Evolutionary conservation across 2,329 filamentous ascomycete species (phyloP).

Genomic region (Thyridium curvatum): DNA sequence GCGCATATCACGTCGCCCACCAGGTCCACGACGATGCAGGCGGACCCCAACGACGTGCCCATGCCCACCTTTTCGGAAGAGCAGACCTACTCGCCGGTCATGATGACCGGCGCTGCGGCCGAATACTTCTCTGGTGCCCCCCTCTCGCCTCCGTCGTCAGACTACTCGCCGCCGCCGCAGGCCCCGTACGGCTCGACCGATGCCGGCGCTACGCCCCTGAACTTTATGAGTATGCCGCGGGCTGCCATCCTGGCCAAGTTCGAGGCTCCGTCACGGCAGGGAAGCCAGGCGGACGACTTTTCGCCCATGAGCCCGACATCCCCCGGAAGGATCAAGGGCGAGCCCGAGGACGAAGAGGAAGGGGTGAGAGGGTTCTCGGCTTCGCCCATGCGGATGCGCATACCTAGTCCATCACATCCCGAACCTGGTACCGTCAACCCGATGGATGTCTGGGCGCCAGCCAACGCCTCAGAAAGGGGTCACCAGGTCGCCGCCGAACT

Average conservation of each 20-base stretch:
- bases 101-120: conserved; percentile 13
- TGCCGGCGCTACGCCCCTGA: conserved; percentile 3
- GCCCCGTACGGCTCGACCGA: neutral
- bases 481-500: conserved; percentile 26
- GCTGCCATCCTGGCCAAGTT: conserved; percentile 2
- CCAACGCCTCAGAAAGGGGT: conserved; percentile 24
- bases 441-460: conserved; percentile 45
- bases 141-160: conserved; percentile 13
- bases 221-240: conserved; percentile 6
- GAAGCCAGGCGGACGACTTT: conserved; percentile 3
- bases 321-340: conserved; percentile 2
- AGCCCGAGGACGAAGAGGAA: conserved; percentile 2
- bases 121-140: conserved; percentile 17
- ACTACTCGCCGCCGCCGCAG: conserved; percentile 2
- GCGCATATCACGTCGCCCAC: conserved; percentile 4
- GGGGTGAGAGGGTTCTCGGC: conserved; percentile 7
- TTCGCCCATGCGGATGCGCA: conserved; percentile 8
- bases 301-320: conserved; percentile 11
- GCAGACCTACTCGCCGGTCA: neutral
- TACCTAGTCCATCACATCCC: conserved; percentile 20
- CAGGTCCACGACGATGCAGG: conserved; percentile 4
- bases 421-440: conserved; percentile 44
- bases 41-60: neutral
- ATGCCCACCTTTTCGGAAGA: too few relatives aligned
- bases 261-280: too few relatives aligned